Base-by-base conservation (phyloP, 176 grass and related monocot species). In the Poa pratensis region DNA sequence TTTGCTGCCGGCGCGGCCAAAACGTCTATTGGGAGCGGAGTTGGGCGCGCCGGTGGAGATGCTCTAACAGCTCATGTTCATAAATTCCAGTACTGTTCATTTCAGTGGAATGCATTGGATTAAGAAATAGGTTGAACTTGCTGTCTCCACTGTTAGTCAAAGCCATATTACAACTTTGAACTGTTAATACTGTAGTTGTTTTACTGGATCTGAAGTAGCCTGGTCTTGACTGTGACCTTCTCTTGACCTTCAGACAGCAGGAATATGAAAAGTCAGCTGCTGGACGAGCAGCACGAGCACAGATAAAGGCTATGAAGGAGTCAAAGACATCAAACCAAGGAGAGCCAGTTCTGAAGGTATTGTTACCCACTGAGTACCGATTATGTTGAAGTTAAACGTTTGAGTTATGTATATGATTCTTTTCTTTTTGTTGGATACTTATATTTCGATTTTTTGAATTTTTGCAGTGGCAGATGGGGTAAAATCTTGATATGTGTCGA, bases 381-480 rank as follows among this genome's bases (percentile, higher is more conserved):
- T 24, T 51, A 34, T 30, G 43, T 75, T 71, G 9, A 1, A 75
- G 11, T 64, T 80, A 12, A 67, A 76, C 22, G 24, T 53, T 82
- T 37, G 54, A 53, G 43, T 28, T n/a, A 7, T 52, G 51, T 43
- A 39, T 50, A 28, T 27, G 68, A 51, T 37, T 69, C 11, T 1
- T 82, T 83, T 60, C 14, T 77, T 53, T 88, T 61, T 88, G 9
- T 16, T 68, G 12, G 19, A 23, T 51, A 32, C 83, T 88, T 34
- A 67, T 67, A 23, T 42, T 83, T 60, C 43, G 27, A 48, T 59
- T 17, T 76, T 77, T 77, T 94, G 54, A 51, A 18, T 83, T 85
- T 27, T 26, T 92, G 81, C 88, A 97, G 94, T 94, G 94, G 94
- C 94, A 97, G 82, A 89, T 97, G 92, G 94, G 94, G 34, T 97